Percentiles rank a stretch among this genome's conserved stretches.
These are phyloP conservation scores for Magnusiomyces suaveolens DNA, from an alignment of 1,139 yeast genomes.

Conservation along the genomic window DNA sequence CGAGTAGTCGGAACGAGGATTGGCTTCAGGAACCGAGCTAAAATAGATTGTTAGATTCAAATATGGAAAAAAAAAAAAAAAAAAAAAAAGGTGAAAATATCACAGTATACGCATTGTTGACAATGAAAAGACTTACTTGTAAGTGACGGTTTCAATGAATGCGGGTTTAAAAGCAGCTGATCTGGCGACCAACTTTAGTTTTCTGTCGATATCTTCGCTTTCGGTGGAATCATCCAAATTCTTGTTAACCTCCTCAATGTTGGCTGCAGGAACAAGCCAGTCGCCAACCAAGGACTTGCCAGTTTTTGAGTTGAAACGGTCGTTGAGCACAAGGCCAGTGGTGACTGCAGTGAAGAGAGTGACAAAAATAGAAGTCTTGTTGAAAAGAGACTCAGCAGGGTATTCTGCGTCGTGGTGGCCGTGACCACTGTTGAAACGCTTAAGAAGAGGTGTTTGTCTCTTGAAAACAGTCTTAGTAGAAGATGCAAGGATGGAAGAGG, in stretches of 20 bases:
- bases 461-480: not conserved
- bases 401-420: slow-evolving; percentile 10
- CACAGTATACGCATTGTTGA: too few relatives aligned
- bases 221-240: not conserved
- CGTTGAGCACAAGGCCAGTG: slow-evolving; percentile 23
- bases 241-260: slow-evolving; percentile 14
- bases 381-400: slow-evolving; percentile 9
- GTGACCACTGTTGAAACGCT: slow-evolving; percentile 1
- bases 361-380: slow-evolving; percentile 19
- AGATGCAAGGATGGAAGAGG: not conserved
- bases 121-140: slow-evolving; percentile 10
- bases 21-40: slow-evolving; percentile 24
- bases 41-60: not conserved
- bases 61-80: slow-evolving; percentile 1
- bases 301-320: slow-evolving; percentile 20
- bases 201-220: not conserved
- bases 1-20: slow-evolving; percentile 17
- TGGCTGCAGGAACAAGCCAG: slow-evolving; percentile 20
- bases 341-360: slow-evolving; percentile 20
- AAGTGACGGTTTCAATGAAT: not conserved
- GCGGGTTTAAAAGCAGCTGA: not conserved
- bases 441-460: not conserved
- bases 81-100: not conserved
- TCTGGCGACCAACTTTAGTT: slow-evolving; percentile 9
- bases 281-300: slow-evolving; percentile 25